Evolutionary conservation across 2,329 filamentous ascomycete species (phyloP), one percentile per base, ranked within the genome.

Genomic region (Cladobotryum protrusum): DNA sequence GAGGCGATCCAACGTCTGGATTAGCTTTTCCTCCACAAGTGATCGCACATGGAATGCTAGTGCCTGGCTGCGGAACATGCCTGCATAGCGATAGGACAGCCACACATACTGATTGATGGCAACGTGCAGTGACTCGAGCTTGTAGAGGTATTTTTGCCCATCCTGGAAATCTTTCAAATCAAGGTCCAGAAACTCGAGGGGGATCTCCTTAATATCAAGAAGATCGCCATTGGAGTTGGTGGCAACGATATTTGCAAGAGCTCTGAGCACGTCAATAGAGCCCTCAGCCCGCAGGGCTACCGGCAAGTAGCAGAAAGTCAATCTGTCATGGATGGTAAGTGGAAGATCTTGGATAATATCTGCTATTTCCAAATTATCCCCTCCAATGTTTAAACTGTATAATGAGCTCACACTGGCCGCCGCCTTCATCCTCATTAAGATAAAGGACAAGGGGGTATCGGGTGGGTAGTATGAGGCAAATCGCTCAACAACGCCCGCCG

Each of bases 51-150:
- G 83, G 56, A 87, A 85, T 1, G 89, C 90, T 40, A 96, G 74
- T 1, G 74, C 73, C 59, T 92, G 81, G 56, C 85, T 87, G 5
- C 73, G 78, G 66, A 96, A 95, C 45, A 95, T 77, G 44, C 88
- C 87, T 3, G 82, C 76, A 66, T 92, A 95, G 6, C 92, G 85
- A 67, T 92, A 97, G 59, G 87, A 92, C 14, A 99, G 75, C 93
- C 93, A 99, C 2, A 95, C 76, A 63, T 97, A 99, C 43, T 91
- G 72, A 41, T 92, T 89, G 35, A 99, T 72, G 24, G 82, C 76
- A 60, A 88, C 87, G 70, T 99, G 93, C 14, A 99, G 75, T 3
- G 72, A 66, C 65, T 99, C 93, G 17, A 97, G 73, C 8, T 74
- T 69, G 48, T 73, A 72, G 11, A 99, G 74, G 57, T 89, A 88